Percentiles rank a stretch among this genome's conserved stretches.
Evolutionary conservation across 306 rosid genomes (phyloP).

Genomic region (Cucurbita argyrosperma): DNA sequence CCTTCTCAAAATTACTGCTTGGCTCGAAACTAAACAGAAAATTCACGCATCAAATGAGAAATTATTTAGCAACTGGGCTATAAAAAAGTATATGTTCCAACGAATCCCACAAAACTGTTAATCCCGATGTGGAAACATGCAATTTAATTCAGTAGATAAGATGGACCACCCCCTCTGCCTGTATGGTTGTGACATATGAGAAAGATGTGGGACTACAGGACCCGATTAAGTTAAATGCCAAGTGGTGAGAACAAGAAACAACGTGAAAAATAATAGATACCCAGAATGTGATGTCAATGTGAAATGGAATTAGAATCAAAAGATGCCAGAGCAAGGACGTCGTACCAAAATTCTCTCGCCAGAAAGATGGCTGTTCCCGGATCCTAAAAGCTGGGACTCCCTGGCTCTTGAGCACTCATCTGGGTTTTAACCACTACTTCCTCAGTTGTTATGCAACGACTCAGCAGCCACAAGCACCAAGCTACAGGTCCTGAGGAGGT

Average conservation of each 20-base stretch:
- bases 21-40: background rate
- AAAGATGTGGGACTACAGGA: background rate
- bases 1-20: background rate
- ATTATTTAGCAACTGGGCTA: background rate
- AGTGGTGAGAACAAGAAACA: background rate
- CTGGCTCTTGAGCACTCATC: background rate
- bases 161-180: background rate
- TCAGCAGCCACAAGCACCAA: background rate
- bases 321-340: background rate
- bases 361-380: background rate
- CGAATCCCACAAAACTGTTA: background rate
- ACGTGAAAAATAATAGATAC: background rate
- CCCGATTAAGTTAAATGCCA: background rate
- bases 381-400: background rate
- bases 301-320: background rate
- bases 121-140: background rate
- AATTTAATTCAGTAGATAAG: background rate
- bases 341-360: background rate
- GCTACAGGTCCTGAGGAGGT: background rate
- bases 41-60: background rate
- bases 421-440: background rate
- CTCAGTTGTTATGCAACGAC: too few species aligned
- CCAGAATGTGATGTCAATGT: background rate
- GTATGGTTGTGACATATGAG: background rate
- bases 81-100: background rate